phyloP scores from a whole-genome alignment of 176 grass and related monocot genomes.

The Rhynchospora breviuscula region DNA sequence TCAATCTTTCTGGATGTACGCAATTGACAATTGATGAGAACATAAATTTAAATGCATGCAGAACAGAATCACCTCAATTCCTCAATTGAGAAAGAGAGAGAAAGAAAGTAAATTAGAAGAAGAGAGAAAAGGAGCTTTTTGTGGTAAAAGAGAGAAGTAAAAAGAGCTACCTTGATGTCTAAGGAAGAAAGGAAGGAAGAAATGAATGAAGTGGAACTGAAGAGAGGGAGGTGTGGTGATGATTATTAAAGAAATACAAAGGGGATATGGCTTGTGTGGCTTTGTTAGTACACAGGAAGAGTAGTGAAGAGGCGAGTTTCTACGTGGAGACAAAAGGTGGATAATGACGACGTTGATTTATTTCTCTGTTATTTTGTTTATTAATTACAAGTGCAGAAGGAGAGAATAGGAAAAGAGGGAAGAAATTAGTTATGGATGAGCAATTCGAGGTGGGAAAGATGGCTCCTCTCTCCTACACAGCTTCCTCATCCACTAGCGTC shows the following conservation, averaged over 20 bases:
- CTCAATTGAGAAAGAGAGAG: not conserved
- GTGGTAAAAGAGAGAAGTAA: not conserved
- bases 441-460: slow-evolving; percentile 41
- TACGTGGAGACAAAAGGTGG: slow-evolving; percentile 31
- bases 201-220: slow-evolving; percentile 24
- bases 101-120: not conserved
- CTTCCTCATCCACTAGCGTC: slow-evolving; percentile 67
- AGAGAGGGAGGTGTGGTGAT: slow-evolving; percentile 22
- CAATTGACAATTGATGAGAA: not conserved
- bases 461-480: slow-evolving; percentile 53
- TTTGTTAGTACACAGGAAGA: not conserved
- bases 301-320: slow-evolving; percentile 3
- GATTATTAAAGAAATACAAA: slow-evolving; percentile 34
- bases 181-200: not conserved
- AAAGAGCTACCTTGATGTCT: not conserved
- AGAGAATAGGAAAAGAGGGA: not conserved
- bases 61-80: not conserved
- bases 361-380: not conserved
- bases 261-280: slow-evolving; percentile 24
- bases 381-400: not conserved
- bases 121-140: not conserved
- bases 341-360: slow-evolving; percentile 22
- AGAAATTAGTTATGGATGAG: slow-evolving; percentile 39
- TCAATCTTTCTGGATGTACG: not conserved
- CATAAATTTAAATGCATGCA: not conserved